These are phyloP conservation scores for Claviceps humidiphila DNA, from an alignment of 2,329 filamentous ascomycete genomes.

Conservation along the genomic window DNA sequence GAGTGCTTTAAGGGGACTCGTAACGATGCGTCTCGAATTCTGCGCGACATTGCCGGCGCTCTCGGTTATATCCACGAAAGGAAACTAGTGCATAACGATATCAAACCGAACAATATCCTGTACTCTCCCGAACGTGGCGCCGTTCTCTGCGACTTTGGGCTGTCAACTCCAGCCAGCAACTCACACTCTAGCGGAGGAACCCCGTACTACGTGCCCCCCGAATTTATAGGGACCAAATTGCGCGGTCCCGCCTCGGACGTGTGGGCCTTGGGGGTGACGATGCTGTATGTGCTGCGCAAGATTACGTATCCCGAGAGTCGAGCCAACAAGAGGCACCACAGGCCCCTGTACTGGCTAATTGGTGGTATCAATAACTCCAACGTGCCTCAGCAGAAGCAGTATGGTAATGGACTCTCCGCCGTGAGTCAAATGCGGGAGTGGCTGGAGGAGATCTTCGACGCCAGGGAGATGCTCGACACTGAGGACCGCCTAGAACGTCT, in stretches of 20 bases:
- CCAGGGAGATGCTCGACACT: conserved; percentile 30
- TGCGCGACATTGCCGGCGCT: conserved; percentile 40
- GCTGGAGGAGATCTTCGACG: conserved; percentile 39
- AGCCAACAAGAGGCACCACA: conserved; percentile 31
- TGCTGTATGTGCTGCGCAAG: conserved; percentile 45
- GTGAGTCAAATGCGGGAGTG: conserved; percentile 42
- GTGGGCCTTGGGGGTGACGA: conserved; percentile 46
- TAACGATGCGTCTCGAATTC: conserved; percentile 36
- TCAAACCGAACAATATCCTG: conserved; percentile 48
- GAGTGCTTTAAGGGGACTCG: conserved; percentile 38
- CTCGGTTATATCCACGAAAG: conserved; percentile 43
- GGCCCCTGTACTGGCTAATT: conserved; percentile 45
- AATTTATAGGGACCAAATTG: conserved; percentile 42
- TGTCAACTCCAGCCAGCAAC: conserved; percentile 35
- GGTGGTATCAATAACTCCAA: conserved; percentile 36
- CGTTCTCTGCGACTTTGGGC: conserved; percentile 47
- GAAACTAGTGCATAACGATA: conserved; percentile 45
- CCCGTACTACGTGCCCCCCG: conserved; percentile 48
- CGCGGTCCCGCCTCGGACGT: conserved; percentile 44
- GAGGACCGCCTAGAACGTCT: conserved; percentile 38
- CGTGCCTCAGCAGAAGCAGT: conserved; percentile 16
- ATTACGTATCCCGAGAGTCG: conserved; percentile 42
- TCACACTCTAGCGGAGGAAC: conserved; percentile 40
- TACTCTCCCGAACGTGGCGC: conserved; percentile 45
- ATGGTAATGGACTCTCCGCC: conserved; percentile 27